A percentile compares a stretch with the other conserved stretches of the same genome.
These are phyloP conservation scores for Porcisia deanei DNA, from an alignment of 208 protist species.

Conservation along the genomic window DNA sequence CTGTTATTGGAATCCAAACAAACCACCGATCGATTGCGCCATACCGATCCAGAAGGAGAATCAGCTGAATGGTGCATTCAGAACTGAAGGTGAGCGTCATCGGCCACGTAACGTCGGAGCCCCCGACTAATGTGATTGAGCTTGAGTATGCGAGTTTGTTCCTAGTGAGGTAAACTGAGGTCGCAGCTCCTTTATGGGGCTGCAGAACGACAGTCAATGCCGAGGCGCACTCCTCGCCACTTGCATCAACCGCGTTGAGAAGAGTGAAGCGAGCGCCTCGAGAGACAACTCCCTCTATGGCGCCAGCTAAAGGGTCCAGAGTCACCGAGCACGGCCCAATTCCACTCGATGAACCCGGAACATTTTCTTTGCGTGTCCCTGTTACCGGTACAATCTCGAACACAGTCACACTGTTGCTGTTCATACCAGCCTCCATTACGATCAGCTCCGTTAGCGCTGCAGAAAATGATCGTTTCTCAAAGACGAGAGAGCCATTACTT, in stretches of 20 bases:
- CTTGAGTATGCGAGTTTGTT: slow-evolving; percentile 5
- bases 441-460: slow-evolving; percentile 10
- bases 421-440: slow-evolving; percentile 40
- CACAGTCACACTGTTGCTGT: slow-evolving; percentile 31
- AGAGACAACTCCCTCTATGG: slow-evolving; percentile 28
- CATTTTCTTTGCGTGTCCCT: neutral
- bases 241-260: slow-evolving; percentile 1
- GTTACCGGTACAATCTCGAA: slow-evolving; percentile 38
- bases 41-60: slow-evolving; percentile 43
- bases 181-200: neutral
- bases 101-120: slow-evolving; percentile 23
- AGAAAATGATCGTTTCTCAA: slow-evolving; percentile 20
- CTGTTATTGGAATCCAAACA: slow-evolving; percentile 62
- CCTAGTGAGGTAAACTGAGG: slow-evolving; percentile 2
- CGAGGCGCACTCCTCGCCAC: slow-evolving; percentile 3
- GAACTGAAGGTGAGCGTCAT: slow-evolving; percentile 25
- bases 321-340: slow-evolving; percentile 22
- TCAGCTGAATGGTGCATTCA: slow-evolving; percentile 39
- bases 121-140: slow-evolving; percentile 17
- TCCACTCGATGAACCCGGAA: neutral
- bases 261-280: slow-evolving; percentile 27
- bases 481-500: slow-evolving; percentile 26
- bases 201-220: slow-evolving; percentile 12
- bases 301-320: slow-evolving; percentile 37
- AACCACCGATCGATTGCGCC: slow-evolving; percentile 57